Evolutionary conservation across 495 filamentous ascomycete species (phyloP).

Genomic region (Jackrogersella minutella): DNA sequence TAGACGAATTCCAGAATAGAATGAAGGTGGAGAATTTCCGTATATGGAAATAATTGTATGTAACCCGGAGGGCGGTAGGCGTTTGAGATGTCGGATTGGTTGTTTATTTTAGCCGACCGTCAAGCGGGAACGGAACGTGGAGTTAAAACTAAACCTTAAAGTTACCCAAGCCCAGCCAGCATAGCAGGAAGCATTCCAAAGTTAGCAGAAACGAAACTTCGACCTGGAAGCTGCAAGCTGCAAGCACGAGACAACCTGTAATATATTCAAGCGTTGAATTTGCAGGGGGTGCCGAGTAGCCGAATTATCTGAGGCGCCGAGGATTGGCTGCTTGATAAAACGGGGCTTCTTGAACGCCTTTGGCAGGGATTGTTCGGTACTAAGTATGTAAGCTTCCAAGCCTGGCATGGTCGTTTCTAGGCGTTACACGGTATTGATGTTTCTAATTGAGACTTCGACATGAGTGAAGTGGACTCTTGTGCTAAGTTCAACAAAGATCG

Average conservation of each 20-base stretch:
- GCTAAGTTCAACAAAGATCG: too few relatives aligned
- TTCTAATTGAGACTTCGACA: neutral
- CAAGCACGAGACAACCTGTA: conserved; percentile 5
- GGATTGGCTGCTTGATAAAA: conserved; percentile 19
- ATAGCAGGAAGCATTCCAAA: too few relatives aligned
- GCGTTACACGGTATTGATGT: neutral
- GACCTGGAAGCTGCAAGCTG: neutral
- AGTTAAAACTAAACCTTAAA: conserved; percentile 18
- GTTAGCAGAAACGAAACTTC: conserved; percentile 6
- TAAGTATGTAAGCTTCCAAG: neutral
- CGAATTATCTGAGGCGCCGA: conserved; percentile 5
- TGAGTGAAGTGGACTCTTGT: neutral
- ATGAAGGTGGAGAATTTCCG: neutral
- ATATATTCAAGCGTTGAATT: conserved; percentile 15
- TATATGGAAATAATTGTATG: conserved; percentile 5
- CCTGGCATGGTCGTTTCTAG: neutral
- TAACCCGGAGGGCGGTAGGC: conserved; percentile 22
- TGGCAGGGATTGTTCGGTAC: neutral
- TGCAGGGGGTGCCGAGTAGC: conserved; percentile 27
- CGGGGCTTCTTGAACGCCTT: neutral
- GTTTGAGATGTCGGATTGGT: conserved; percentile 8
- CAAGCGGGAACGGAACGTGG: conserved; percentile 37
- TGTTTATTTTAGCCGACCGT: conserved; percentile 39
- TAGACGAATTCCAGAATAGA: conserved; percentile 9
- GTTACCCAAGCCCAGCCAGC: too few relatives aligned